Conservation (phyloP, 2,329 filamentous ascomycete genomes). For the Didymella segeticola region DNA sequence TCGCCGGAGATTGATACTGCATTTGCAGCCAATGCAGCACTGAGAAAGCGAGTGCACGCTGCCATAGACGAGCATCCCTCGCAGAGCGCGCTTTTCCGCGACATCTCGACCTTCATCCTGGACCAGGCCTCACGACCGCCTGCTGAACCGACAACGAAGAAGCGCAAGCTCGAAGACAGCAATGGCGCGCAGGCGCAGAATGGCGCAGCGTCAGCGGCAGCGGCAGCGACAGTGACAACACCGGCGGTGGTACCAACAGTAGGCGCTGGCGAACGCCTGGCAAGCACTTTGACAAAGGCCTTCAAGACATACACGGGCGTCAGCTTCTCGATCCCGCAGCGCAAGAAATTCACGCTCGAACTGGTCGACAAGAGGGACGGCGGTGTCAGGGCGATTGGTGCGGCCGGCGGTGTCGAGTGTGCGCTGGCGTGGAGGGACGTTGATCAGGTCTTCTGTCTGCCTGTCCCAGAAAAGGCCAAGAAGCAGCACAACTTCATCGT, state of each 20-base stretch:
- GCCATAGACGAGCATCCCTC: conserved; percentile 46
- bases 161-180: conserved; percentile 47
- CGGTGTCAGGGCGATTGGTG: conserved; percentile 58
- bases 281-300: conserved; percentile 32
- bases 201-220: conserved; percentile 12
- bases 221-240: not conserved
- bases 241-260: not conserved
- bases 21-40: conserved; percentile 42
- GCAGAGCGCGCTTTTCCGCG: conserved; percentile 44
- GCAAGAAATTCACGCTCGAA: conserved; percentile 69
- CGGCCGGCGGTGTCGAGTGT: conserved; percentile 62
- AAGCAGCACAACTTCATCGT: conserved; percentile 69
- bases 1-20: conserved; percentile 43
- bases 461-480: conserved; percentile 69
- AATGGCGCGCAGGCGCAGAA: conserved; percentile 29
- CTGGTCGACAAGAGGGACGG: conserved; percentile 55
- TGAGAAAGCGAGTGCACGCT: conserved; percentile 48
- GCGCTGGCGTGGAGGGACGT: conserved; percentile 58
- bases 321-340: conserved; percentile 67
- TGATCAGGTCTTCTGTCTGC: conserved; percentile 66
- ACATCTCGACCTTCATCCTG: conserved; percentile 47
- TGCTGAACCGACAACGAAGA: conserved; percentile 45
- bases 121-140: conserved; percentile 30
- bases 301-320: conserved; percentile 54
- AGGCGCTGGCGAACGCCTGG: conserved; percentile 22